Evolutionary conservation across 2,329 filamentous ascomycete species (phyloP).

Genomic region (Sporothrix dimorphospora): DNA sequence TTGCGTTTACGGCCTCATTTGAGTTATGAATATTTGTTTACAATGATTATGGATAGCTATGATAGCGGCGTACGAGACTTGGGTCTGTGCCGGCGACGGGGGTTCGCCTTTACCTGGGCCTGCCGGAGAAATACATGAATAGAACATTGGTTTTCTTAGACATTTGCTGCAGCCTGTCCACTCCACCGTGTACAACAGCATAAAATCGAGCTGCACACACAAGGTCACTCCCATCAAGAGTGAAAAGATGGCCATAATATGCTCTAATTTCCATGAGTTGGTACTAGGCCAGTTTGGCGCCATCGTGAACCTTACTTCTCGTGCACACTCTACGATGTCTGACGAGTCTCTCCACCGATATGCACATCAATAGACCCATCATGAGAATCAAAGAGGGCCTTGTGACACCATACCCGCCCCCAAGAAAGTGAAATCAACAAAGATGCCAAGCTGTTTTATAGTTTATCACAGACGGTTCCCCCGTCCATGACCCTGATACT

Average conservation of each 20-base stretch:
- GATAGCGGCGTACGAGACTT: constrained; percentile 3
- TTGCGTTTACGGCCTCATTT: not conserved
- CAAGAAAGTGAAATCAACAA: not conserved
- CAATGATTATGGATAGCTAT: not conserved
- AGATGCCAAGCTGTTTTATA: not conserved
- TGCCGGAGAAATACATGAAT: not conserved
- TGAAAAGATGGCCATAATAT: not conserved
- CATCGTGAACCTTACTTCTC: not conserved
- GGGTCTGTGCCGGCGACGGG: not conserved
- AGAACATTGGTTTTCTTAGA: not conserved
- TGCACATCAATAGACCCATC: not conserved
- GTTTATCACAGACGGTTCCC: not conserved
- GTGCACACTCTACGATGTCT: not conserved
- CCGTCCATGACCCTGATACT: not conserved
- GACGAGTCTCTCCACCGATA: not conserved
- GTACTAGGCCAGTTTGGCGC: not conserved
- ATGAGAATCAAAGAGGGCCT: not conserved
- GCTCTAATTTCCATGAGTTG: no score
- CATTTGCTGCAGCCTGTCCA: not conserved
- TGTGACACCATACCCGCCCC: not conserved
- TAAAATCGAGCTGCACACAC: not conserved
- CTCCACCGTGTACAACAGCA: not conserved
- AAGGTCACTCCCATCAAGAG: not conserved
- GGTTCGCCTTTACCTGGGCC: not conserved
- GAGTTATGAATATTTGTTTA: not conserved